Base-by-base conservation (phyloP, 1,284 basidiomycete genomes). In the Rugosomyces carneus region DNA sequence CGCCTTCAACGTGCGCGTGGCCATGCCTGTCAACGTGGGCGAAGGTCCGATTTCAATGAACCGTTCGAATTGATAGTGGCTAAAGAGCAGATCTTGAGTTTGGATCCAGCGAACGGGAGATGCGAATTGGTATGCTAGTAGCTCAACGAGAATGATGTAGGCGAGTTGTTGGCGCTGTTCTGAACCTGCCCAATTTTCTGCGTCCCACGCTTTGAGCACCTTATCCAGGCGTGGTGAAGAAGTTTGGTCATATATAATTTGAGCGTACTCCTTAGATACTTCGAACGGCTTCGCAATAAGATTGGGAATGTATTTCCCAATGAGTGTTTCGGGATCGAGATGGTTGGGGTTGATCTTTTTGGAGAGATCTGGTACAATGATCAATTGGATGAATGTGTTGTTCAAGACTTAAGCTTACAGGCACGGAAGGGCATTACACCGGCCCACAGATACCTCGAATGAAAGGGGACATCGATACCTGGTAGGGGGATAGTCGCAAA, bases 391-490 rank as follows among this genome's bases (percentile, higher is more conserved):
- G 24, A 31, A 13, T 34, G 1, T 34, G 35, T 44, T 40, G 15
- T 15, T 4, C 2, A 47, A 16, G 38, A 34, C 21, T 7, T 23
- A 7, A 4, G 73, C 85, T 67, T 62, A 91, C 88, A 93, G 39
- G 89, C 88, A 55, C 92, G 82, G 87, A 95, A 95, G 3, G 92
- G 93, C 81, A 98, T 81, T 41, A 99, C 96, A 65, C 95, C 96
- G 24, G 93, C 93, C 96, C 95, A 94, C 38, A 99, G 80, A 71
- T 98, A 98, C 57, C 92, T 87, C 7, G 95, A 94, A 68, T 99
- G 95, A 89, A 99, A 99, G 9, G 96, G 95, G 9, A 99, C 95
- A 59, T 99, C 95, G 59, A 99, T 98, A 58, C 95, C 95, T 27
- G 95, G 92, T 9, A 97, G 78, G 45, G 94, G 93, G 53, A 97